Conservation (phyloP, 106 monocot species). For the Narthecium ossifragum region DNA sequence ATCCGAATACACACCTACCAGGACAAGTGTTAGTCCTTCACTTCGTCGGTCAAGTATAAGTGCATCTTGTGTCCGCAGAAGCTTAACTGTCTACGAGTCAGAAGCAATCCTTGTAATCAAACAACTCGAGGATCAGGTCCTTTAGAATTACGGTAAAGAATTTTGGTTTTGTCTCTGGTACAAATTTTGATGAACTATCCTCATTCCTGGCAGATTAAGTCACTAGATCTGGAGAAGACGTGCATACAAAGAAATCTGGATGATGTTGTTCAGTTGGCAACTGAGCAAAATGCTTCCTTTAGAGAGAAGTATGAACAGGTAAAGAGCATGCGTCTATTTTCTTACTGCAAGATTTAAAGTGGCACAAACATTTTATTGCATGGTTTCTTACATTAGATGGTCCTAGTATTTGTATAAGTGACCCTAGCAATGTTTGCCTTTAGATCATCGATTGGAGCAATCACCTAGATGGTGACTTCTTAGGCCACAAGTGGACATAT, state of each 20-base stretch:
- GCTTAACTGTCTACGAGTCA: conserved; percentile 50
- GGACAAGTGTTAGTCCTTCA: conserved; percentile 6
- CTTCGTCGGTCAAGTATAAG: conserved; percentile 10
- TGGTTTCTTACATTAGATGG: neutral
- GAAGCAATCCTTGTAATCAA: conserved; percentile 60
- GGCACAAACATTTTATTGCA: too few relatives aligned
- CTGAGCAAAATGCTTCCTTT: conserved; percentile 50
- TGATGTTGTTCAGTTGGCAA: conserved; percentile 46
- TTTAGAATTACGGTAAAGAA: neutral
- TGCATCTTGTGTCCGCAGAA: conserved; percentile 15
- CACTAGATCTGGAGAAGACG: conserved; percentile 50
- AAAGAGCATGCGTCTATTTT: too few relatives aligned
- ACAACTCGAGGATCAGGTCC: conserved; percentile 73
- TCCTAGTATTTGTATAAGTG: too few relatives aligned
- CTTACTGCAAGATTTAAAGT: too few relatives aligned
- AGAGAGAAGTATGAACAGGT: conserved; percentile 63
- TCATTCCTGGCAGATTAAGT: conserved; percentile 30
- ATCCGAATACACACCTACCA: conserved; percentile 9
- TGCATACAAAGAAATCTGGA: conserved; percentile 46
- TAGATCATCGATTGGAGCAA: too few relatives aligned
- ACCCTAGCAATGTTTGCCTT: too few relatives aligned
- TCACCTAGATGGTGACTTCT: too few relatives aligned
- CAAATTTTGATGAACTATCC: neutral
- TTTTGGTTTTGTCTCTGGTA: neutral
- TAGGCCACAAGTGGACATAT: too few relatives aligned